A percentile compares a stretch with the other conserved stretches of the same genome.
These are phyloP conservation scores for Trichoderma virens DNA, from an alignment of 495 filamentous ascomycete genomes.

Conservation along the genomic window DNA sequence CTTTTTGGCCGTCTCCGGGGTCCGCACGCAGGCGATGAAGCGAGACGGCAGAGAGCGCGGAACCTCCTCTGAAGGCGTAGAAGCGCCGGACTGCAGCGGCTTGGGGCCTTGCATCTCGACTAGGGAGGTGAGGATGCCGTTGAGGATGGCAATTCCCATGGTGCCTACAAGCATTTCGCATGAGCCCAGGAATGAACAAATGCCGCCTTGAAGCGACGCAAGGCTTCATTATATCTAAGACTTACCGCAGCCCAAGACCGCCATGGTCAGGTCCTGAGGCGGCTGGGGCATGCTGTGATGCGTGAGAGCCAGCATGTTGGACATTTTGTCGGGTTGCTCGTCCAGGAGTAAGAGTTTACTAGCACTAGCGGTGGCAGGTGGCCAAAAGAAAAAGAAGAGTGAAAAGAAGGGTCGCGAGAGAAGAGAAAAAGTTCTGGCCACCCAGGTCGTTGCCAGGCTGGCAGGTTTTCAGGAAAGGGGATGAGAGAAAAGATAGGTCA, in stretches of 20 bases:
- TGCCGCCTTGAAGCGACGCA: too few relatives aligned
- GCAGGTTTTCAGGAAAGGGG: not conserved
- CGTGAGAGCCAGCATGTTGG: conserved; percentile 27
- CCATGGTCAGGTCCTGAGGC: conserved; percentile 50
- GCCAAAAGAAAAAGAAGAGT: conserved; percentile 3
- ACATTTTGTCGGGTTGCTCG: not conserved
- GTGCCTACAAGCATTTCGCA: conserved; percentile 44
- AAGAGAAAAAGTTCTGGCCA: not conserved
- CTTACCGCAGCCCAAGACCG: conserved; percentile 67
- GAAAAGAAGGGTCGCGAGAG: not conserved
- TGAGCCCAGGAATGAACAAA: too few relatives aligned
- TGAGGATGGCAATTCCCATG: conserved; percentile 78
- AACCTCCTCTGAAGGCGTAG: conserved; percentile 42
- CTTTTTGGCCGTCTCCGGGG: conserved; percentile 52
- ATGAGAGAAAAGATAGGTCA: not conserved
- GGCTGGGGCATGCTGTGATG: conserved; percentile 15
- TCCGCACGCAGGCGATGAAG: conserved; percentile 71
- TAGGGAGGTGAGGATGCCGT: conserved; percentile 66
- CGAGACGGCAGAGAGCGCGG: conserved; percentile 53
- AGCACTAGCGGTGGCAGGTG: conserved; percentile 1
- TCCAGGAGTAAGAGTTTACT: not conserved
- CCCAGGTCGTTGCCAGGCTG: not conserved
- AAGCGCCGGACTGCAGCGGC: conserved; percentile 38
- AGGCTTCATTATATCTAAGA: conserved; percentile 12
- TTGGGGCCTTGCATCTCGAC: conserved; percentile 31